Evolutionary conservation across 208 protist genomes (phyloP).

Genomic region (Naegleria gruberi): DNA sequence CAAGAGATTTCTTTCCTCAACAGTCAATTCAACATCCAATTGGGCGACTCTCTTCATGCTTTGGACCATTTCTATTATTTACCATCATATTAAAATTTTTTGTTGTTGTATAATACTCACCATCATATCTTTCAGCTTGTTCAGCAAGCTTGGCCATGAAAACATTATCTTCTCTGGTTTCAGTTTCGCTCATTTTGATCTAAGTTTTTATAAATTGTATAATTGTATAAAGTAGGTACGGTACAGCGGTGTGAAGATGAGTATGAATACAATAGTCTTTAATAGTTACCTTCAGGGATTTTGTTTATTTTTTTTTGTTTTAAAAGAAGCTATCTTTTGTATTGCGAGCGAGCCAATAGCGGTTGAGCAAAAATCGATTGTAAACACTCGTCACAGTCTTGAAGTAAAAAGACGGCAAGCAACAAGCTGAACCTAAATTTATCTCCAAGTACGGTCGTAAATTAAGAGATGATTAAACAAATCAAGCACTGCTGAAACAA

Average conservation of each 20-base stretch:
- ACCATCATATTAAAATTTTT: not conserved
- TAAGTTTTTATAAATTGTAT: not conserved
- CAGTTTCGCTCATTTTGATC: constrained; percentile 32
- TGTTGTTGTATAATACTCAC: constrained; percentile 33
- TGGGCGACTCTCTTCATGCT: constrained; percentile 94
- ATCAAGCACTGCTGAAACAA: too few relatives aligned
- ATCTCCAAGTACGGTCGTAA: too few relatives aligned
- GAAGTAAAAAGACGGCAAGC: too few relatives aligned
- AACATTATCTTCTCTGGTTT: constrained; percentile 83
- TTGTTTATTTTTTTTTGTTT: not conserved
- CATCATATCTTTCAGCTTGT: constrained; percentile 97
- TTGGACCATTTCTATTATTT: constrained; percentile 86
- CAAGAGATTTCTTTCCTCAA: constrained; percentile 99
- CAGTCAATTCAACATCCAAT: constrained; percentile 79
- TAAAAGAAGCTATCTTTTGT: too few relatives aligned
- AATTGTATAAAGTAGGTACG: not conserved
- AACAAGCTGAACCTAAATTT: too few relatives aligned
- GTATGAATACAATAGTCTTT: not conserved
- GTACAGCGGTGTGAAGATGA: too few relatives aligned
- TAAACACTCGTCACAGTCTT: too few relatives aligned
- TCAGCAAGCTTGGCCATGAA: constrained; percentile 93
- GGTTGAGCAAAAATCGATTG: not conserved
- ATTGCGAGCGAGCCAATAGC: too few relatives aligned
- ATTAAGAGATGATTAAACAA: too few relatives aligned
- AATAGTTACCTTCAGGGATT: not conserved